Conservation (phyloP, 164 flowering plant genomes). For the Cinnamomum chago region DNA sequence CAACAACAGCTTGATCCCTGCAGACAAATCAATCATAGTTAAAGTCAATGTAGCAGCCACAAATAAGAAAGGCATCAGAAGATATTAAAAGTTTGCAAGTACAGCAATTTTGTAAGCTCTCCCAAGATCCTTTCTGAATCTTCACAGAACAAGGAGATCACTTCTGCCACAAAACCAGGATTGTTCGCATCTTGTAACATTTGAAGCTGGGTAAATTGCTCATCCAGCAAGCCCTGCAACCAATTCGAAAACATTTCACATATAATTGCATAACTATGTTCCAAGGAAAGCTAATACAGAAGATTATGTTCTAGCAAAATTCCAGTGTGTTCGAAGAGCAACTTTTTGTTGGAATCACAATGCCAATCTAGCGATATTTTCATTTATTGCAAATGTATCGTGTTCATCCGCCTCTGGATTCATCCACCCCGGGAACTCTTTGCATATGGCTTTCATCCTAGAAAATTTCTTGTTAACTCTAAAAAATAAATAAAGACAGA, state of each 20-base stretch:
- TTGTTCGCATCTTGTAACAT: slow-evolving; percentile 22
- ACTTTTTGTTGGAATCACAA: too few relatives aligned
- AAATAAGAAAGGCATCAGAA: neutral
- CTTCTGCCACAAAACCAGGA: slow-evolving; percentile 28
- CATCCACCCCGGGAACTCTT: too few relatives aligned
- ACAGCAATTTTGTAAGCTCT: slow-evolving; percentile 23
- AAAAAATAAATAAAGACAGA: too few relatives aligned
- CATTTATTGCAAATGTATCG: too few relatives aligned
- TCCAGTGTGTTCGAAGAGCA: too few relatives aligned
- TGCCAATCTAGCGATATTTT: too few relatives aligned
- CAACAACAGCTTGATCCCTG: slow-evolving; percentile 20
- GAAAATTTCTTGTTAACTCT: too few relatives aligned
- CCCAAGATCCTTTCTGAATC: slow-evolving; percentile 19
- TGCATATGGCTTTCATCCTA: too few relatives aligned
- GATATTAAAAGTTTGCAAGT: neutral
- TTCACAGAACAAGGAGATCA: slow-evolving; percentile 20
- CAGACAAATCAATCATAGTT: neutral
- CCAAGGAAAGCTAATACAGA: too few relatives aligned
- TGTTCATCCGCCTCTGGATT: too few relatives aligned
- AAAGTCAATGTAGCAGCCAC: neutral
- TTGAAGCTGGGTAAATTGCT: slow-evolving; percentile 26
- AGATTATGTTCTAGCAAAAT: too few relatives aligned
- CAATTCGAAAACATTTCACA: neutral
- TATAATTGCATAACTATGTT: neutral
- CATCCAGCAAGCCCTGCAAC: slow-evolving; percentile 23